Percentiles rank a stretch among this genome's conserved stretches.
These are phyloP conservation scores for Colletotrichum incanum DNA, from an alignment of 2,329 filamentous ascomycete species.

Conservation along the genomic window DNA sequence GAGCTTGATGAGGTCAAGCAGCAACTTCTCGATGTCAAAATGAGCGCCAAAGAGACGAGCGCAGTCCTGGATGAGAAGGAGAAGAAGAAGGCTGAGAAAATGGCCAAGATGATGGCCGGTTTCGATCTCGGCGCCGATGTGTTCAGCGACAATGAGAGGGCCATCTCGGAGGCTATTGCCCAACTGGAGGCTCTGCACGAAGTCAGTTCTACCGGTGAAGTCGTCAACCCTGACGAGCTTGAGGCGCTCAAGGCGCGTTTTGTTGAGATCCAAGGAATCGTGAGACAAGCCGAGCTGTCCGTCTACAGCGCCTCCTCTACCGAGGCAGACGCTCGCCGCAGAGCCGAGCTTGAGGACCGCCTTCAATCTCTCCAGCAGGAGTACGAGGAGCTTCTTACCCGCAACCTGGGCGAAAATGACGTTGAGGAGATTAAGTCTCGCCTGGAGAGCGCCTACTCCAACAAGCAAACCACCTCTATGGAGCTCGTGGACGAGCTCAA, in stretches of 20 bases:
- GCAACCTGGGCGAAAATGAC: constrained; percentile 84
- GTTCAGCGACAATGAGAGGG: constrained; percentile 93
- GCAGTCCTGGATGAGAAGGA: constrained; percentile 97
- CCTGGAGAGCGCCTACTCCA: constrained; percentile 82
- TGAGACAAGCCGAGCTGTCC: constrained; percentile 92
- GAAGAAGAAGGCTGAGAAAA: constrained; percentile 98
- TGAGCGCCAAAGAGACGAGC: constrained; percentile 94
- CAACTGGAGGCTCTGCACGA: constrained; percentile 86
- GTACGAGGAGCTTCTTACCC: constrained; percentile 86
- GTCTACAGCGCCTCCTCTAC: constrained; percentile 79
- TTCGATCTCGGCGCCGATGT: constrained; percentile 95
- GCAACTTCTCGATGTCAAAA: constrained; percentile 94
- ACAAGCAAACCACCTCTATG: constrained; percentile 80
- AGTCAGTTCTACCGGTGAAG: constrained; percentile 82
- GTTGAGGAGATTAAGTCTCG: constrained; percentile 87
- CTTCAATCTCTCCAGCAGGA: constrained; percentile 83
- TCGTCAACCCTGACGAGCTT: constrained; percentile 86
- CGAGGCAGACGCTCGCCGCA: constrained; percentile 77
- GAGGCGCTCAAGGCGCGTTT: constrained; percentile 83
- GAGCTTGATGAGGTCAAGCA: constrained; percentile 97
- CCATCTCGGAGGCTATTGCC: constrained; percentile 86
- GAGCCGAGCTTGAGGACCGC: constrained; percentile 83
- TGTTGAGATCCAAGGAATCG: constrained; percentile 91
- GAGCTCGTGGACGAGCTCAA: constrained; percentile 84
- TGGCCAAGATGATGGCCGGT: constrained; percentile 99